Percentiles rank a stretch among this genome's conserved stretches.
Conservation (phyloP, 768 basidiomycete genomes). For the Lactarius psammicola region DNA sequence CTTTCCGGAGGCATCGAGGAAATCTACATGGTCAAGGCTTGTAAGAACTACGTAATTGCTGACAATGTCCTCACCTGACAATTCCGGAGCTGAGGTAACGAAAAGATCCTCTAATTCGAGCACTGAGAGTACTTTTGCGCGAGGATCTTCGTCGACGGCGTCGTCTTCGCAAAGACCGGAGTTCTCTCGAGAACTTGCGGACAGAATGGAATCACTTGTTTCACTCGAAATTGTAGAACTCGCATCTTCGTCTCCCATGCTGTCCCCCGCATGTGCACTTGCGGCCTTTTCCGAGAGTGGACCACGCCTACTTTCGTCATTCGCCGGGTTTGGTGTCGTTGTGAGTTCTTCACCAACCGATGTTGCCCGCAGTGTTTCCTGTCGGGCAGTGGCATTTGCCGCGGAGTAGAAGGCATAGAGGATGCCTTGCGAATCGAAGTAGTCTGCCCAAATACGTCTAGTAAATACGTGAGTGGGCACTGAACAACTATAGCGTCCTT, state of each 20-base stretch:
- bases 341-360: slow-evolving; percentile 23
- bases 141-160: slow-evolving; percentile 53
- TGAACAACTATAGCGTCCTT: slow-evolving; percentile 2
- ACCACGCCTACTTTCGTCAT: slow-evolving; percentile 15
- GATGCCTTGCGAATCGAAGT: slow-evolving; percentile 74
- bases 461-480: not conserved
- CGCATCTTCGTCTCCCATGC: slow-evolving; percentile 35
- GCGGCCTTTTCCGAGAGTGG: slow-evolving; percentile 32
- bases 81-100: slow-evolving; percentile 62
- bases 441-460: slow-evolving; percentile 88
- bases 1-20: slow-evolving; percentile 55
- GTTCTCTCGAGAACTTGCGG: slow-evolving; percentile 38
- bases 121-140: slow-evolving; percentile 79
- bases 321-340: not conserved
- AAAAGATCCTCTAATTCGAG: slow-evolving; percentile 87
- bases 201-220: slow-evolving; percentile 24
- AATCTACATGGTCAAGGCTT: slow-evolving; percentile 44
- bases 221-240: slow-evolving; percentile 32
- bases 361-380: slow-evolving; percentile 64
- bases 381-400: slow-evolving; percentile 78
- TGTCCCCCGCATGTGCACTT: slow-evolving; percentile 30
- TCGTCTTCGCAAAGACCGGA: slow-evolving; percentile 54
- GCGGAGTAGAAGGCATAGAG: slow-evolving; percentile 94
- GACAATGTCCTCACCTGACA: slow-evolving; percentile 50
- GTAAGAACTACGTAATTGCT: slow-evolving; percentile 8